These are phyloP conservation scores for Phytophthora sp. DNA, from an alignment of 352 stramenopile genomes.

Conservation along the genomic window DNA sequence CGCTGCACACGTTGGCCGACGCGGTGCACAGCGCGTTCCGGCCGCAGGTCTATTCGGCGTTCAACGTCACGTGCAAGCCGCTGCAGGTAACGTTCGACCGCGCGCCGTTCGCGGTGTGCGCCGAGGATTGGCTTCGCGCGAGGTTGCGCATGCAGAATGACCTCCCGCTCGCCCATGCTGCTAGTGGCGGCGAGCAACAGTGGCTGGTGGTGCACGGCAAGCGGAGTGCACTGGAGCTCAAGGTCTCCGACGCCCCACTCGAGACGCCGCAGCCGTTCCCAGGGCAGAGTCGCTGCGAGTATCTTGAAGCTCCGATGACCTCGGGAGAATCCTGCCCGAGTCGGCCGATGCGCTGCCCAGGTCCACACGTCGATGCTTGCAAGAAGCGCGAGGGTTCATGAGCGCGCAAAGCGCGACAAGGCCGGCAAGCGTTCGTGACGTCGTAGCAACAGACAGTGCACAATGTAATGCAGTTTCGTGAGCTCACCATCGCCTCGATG, in stretches of 20 bases:
- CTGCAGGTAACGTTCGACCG: slow-evolving; percentile 46
- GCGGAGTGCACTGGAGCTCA: slow-evolving; percentile 17
- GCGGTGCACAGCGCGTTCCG: slow-evolving; percentile 37
- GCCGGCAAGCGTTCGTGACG: slow-evolving; percentile 12
- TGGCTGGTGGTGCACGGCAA: slow-evolving; percentile 40
- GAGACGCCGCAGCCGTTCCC: slow-evolving; percentile 4
- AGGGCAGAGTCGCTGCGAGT: slow-evolving; percentile 30
- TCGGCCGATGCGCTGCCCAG: not conserved
- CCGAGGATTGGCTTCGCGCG: slow-evolving; percentile 38
- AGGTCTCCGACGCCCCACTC: not conserved
- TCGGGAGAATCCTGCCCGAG: slow-evolving; percentile 25
- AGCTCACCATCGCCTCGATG: no score
- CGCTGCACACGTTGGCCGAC: slow-evolving; percentile 44
- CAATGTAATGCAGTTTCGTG: not conserved
- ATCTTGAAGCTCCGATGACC: slow-evolving; percentile 44
- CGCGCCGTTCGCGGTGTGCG: slow-evolving; percentile 38
- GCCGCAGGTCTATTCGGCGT: slow-evolving; percentile 27
- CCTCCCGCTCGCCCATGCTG: not conserved
- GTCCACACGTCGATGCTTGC: slow-evolving; percentile 25
- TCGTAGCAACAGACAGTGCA: not conserved
- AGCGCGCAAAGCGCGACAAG: slow-evolving; percentile 7
- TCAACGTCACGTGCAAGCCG: slow-evolving; percentile 37
- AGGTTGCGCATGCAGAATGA: not conserved
- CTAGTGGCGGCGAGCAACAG: not conserved
- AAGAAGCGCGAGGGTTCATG: slow-evolving; percentile 9